Evolutionary conservation across 2,329 filamentous ascomycete genomes (phyloP).

Genomic region (Dendrostoma leiphaemia): DNA sequence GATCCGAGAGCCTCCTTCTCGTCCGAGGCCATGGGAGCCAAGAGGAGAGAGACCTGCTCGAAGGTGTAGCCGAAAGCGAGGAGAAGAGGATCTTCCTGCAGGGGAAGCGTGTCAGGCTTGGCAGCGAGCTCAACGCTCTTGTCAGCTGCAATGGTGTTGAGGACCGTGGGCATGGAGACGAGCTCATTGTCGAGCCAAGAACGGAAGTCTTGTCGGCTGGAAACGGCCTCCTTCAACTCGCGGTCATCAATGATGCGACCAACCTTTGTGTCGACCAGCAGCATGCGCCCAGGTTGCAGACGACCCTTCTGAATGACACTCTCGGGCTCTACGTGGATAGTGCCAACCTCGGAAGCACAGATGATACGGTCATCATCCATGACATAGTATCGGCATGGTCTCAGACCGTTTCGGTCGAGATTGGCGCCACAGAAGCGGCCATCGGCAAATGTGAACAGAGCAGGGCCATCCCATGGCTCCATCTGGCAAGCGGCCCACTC

Average conservation of each 20-base stretch:
- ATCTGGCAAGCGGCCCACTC: conserved; percentile 98
- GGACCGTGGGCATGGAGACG: conserved; percentile 74
- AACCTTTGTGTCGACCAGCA: conserved; percentile 84
- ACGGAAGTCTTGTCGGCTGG: conserved; percentile 84
- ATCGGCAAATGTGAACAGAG: conserved; percentile 95
- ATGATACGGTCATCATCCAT: conserved; percentile 97
- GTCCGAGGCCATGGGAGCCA: conserved; percentile 94
- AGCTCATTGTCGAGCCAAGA: conserved; percentile 85
- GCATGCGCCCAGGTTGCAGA: conserved; percentile 91
- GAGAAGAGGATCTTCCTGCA: conserved; percentile 83
- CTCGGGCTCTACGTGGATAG: conserved; percentile 88
- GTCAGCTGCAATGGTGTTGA: conserved; percentile 59
- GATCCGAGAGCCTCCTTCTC: conserved; percentile 96
- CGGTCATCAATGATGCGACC: conserved; percentile 93
- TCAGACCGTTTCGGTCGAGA: conserved; percentile 89
- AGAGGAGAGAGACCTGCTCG: conserved; percentile 87
- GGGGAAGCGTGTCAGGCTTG: conserved; percentile 63
- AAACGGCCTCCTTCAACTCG: conserved; percentile 85
- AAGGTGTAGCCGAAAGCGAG: conserved; percentile 92
- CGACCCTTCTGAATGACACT: conserved; percentile 88
- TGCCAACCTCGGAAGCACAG: conserved; percentile 94
- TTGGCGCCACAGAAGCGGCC: conserved; percentile 97
- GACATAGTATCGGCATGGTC: conserved; percentile 95
- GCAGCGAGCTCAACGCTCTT: conserved; percentile 60
- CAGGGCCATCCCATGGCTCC: conserved; percentile 98